Base-by-base conservation (phyloP, 139 green algal species). In the Nannochloris sp. region DNA sequence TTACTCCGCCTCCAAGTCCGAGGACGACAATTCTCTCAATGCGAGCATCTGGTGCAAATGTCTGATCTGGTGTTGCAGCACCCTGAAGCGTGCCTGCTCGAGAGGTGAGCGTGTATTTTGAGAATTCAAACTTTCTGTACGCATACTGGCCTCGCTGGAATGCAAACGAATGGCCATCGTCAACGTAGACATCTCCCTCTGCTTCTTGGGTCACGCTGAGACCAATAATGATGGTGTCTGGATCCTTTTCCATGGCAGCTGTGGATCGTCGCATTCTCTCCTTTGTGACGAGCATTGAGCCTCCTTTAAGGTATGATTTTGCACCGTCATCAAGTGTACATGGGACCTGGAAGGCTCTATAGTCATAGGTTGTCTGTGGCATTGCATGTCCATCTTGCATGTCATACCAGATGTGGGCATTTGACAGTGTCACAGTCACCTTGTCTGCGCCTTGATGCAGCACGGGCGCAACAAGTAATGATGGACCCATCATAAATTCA, bases 111-210 rank as follows among this genome's bases (percentile, higher is more conserved):
- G n/a, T 11, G 23, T 34, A 37, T 29, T 58, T 31, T 11, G 12
- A 18, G 23, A 57, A 46, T 51, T 58, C 15, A 60, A 64, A 18
- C 29, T 63, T 14, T 50, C 59, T 55, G 57, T 50, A 61, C 37
- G 55, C 14, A 16, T 44, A 88, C 23, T 66, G 37, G 8, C 84
- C 84, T 29, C 71, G 44, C 58, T 77, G 48, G 71, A 90, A 98
- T 7, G 88, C 88, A 72, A 87, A 97, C 59, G 75, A 89, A 34
- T 69, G 66, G 27, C 93, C 93, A 66, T 99, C 93, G 65, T 99
- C 93, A n/a, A 97, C 24, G 66, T 97, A 99, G 25, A 98, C 72
- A 37, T 87, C 76, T 3, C 91, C 91, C 3, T 25, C 9, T n/a
- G 92, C 90, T 4, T 61, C 34, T n/a, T 75, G 72, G 6, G 65